Evolutionary conservation across 2,329 filamentous ascomycete genomes (phyloP), one percentile per base, ranked within the genome.

Genomic region (Fusarium pseudocircinatum): DNA sequence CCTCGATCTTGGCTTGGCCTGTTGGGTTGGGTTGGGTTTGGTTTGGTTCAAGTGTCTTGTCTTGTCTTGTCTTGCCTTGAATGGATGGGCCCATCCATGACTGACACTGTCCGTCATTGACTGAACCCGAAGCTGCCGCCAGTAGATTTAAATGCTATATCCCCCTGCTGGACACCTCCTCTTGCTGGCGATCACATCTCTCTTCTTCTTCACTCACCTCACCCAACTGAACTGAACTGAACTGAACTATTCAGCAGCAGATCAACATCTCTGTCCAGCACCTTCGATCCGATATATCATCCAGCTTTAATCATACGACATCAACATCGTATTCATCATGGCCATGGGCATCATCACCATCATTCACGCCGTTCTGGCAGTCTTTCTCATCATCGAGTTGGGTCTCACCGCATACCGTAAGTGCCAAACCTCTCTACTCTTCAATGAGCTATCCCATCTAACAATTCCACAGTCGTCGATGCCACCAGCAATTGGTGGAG

Each of bases 381-480:
- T 94, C 44, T 89, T 97, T 76, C 87, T 91, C 40, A 85, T 96
- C 70, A 90, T 95, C 73, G 90, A 95, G 76, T 88, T 97, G 15
- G 94, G 92, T 28, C 82, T 97, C 40, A 92, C 90, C 53, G 92
- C 88, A 59, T 95, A 95, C 79, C 85, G 94, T 95, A 85, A 34
- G 87, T 77, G 30, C 6, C 7, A 6, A 47, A 20, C 4, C 49
- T n/a, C n/a, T 28, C 44, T 14, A 44, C 26, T 43, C 4, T 11
- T 43, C 42, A 62, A 49, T 59, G 63, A 30, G 32, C 56, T 59
- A 28, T 32, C 57, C 61, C 49, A 50, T 61, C 58, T 70, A 65
- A 70, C 53, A 37, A 11, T 14, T 40, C 11, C 40, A 13, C 50
- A 79, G 77, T 76, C 40, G 77, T 78, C 42, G 84, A 85, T 34